Conservation (phyloP, 768 basidiomycete genomes). For the Gautieria morchelliformis region DNA sequence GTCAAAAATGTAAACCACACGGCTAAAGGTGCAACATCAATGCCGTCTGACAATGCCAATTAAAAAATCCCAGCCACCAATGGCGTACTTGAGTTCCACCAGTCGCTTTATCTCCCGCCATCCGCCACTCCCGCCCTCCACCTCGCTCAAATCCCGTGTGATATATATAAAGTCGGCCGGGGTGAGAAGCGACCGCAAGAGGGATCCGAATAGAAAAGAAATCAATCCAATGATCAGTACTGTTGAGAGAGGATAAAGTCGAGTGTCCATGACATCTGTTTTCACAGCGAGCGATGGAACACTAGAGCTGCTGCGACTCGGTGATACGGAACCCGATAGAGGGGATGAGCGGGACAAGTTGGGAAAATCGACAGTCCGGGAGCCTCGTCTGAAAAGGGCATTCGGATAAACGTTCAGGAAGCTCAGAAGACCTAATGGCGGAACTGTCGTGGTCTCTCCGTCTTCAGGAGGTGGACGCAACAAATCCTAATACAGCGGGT, state of each 20-base stretch:
- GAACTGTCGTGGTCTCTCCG: background rate
- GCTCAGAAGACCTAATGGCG: constrained; percentile 4
- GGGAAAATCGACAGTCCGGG: background rate
- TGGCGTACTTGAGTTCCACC: constrained; percentile 71
- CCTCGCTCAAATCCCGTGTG: constrained; percentile 33
- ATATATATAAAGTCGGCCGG: constrained; percentile 89
- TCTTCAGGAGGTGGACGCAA: background rate
- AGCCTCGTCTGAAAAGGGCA: constrained; percentile 1
- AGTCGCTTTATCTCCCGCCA: constrained; percentile 85
- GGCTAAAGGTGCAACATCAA: constrained; percentile 19
- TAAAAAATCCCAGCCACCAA: constrained; percentile 84
- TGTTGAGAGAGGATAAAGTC: constrained; percentile 37
- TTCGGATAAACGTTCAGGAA: constrained; percentile 6
- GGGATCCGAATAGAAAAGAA: constrained; percentile 84
- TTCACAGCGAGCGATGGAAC: constrained; percentile 19
- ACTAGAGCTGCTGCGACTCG: constrained; percentile 13
- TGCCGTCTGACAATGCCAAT: constrained; percentile 75
- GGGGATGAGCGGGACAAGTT: constrained; percentile 15
- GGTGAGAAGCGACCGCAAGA: constrained; percentile 78
- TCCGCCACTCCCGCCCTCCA: constrained; percentile 27
- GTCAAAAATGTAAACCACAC: no score
- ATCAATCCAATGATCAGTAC: constrained; percentile 75
- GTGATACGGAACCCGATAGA: constrained; percentile 13
- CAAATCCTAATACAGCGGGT: background rate
- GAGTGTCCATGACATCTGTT: constrained; percentile 2